phyloP scores from a whole-genome alignment of 805 yeast genomes.

The Starmera caribaea region DNA sequence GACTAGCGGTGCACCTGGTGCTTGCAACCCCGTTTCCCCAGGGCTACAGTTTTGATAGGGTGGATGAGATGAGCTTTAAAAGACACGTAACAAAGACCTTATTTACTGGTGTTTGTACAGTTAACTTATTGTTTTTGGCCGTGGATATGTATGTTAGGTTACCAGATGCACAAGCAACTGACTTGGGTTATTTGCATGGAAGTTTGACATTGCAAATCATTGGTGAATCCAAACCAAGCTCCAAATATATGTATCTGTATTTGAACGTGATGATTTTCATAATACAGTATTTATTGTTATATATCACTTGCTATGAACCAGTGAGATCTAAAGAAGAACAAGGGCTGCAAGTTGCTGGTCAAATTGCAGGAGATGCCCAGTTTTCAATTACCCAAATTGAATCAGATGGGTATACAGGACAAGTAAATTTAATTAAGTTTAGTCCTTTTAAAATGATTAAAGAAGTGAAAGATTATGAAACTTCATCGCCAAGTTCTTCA shows the following conservation, averaged over 20 bases:
- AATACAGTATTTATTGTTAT: constrained; percentile 21
- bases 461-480: constrained; percentile 12
- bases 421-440: constrained; percentile 24
- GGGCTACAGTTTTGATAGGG: constrained; percentile 15
- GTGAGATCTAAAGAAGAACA: constrained; percentile 21
- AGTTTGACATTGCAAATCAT: constrained; percentile 32
- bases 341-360: constrained; percentile 9
- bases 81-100: constrained; percentile 22
- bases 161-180: constrained; percentile 13
- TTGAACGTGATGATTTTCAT: constrained; percentile 22
- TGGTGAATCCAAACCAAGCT: constrained; percentile 32
- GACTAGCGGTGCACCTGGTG: constrained; percentile 29
- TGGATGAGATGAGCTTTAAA: constrained; percentile 7
- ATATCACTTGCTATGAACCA: constrained; percentile 14
- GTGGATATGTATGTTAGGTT: constrained; percentile 27
- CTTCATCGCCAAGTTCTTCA: background rate
- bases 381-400: constrained; percentile 10
- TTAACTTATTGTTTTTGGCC: constrained; percentile 20
- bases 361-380: constrained; percentile 1
- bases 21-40: constrained; percentile 32
- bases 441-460: constrained; percentile 22
- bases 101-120: constrained; percentile 14
- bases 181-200: constrained; percentile 24
- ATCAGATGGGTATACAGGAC: constrained; percentile 39
- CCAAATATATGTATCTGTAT: constrained; percentile 15